Percentiles rank a stretch among this genome's conserved stretches.
Conservation (phyloP, 306 rosid species). For the Prinsepia uniflora region DNA sequence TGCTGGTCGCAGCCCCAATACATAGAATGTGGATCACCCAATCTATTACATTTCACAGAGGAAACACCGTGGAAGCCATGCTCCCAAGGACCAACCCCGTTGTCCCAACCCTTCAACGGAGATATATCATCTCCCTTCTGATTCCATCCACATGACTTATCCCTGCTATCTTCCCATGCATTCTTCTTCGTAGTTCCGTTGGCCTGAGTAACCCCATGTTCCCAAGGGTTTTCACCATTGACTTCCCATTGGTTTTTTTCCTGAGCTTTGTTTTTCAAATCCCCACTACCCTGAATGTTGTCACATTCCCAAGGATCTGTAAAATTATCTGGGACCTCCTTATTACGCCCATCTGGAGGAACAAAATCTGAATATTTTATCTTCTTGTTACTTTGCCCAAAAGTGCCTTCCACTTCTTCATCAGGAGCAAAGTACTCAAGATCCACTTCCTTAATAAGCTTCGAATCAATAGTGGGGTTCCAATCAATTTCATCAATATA, state of each 20-base stretch:
- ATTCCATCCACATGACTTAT: conserved; percentile 35
- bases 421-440: conserved; percentile 37
- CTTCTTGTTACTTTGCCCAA: conserved; percentile 37
- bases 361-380: conserved; percentile 30
- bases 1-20: conserved; percentile 39
- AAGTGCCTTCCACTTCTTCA: conserved; percentile 34
- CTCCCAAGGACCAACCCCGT: conserved; percentile 27
- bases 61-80: conserved; percentile 13
- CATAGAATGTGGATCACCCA: conserved; percentile 37
- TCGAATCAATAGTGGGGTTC: conserved; percentile 56
- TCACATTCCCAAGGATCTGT: conserved; percentile 41
- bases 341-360: conserved; percentile 24
- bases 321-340: conserved; percentile 18
- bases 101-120: conserved; percentile 26
- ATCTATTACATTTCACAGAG: conserved; percentile 25
- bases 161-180: conserved; percentile 38
- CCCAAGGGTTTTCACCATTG: conserved; percentile 50
- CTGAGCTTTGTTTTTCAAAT: conserved; percentile 18
- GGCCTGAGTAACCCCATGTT: conserved; percentile 19
- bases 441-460: conserved; percentile 63
- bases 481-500: conserved; percentile 68
- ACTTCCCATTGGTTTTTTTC: conserved; percentile 30
- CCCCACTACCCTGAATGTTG: conserved; percentile 10
- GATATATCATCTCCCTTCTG: conserved; percentile 20
- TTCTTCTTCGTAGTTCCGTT: conserved; percentile 33